These are phyloP conservation scores for Schrenkiella parvula DNA, from an alignment of 345 rosid species.

Conservation along the genomic window DNA sequence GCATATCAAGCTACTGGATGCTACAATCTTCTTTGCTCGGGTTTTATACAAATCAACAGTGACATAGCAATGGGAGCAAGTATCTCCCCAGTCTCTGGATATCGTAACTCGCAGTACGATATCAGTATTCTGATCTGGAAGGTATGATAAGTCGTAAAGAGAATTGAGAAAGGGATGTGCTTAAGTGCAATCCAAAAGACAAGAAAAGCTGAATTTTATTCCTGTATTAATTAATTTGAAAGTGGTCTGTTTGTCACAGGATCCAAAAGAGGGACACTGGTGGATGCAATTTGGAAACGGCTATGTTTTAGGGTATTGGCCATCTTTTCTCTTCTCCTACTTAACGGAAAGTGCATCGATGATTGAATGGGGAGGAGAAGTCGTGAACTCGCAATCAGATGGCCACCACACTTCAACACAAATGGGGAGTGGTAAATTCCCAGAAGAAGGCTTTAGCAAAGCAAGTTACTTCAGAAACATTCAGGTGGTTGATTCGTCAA, in stretches of 20 bases:
- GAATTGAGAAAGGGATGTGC: neutral
- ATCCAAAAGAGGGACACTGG: slow-evolving; percentile 97
- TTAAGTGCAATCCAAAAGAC: neutral
- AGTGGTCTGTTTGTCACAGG: slow-evolving; percentile 43
- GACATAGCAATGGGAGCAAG: slow-evolving; percentile 97
- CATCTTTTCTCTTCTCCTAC: slow-evolving; percentile 92
- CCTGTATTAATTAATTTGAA: neutral
- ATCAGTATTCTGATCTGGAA: slow-evolving; percentile 95
- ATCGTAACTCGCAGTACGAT: slow-evolving; percentile 79
- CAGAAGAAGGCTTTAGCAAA: slow-evolving; percentile 94
- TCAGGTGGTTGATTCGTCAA: slow-evolving; percentile 81
- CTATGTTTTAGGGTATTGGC: slow-evolving; percentile 90
- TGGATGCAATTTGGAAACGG: slow-evolving; percentile 98
- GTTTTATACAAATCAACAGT: slow-evolving; percentile 89
- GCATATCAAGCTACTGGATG: slow-evolving; percentile 98
- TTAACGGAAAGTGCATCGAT: slow-evolving; percentile 84
- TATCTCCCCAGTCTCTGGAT: slow-evolving; percentile 88
- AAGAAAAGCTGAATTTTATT: neutral
- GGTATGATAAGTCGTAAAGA: slow-evolving; percentile 43
- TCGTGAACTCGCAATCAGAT: slow-evolving; percentile 79
- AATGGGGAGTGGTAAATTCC: slow-evolving; percentile 94
- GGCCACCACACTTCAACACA: slow-evolving; percentile 92
- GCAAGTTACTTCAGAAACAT: slow-evolving; percentile 88
- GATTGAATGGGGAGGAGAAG: slow-evolving; percentile 99
- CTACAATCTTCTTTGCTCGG: slow-evolving; percentile 94